These are phyloP conservation scores for Schizophyllum commune DNA, from an alignment of 1,284 basidiomycete species.

Conservation along the genomic window DNA sequence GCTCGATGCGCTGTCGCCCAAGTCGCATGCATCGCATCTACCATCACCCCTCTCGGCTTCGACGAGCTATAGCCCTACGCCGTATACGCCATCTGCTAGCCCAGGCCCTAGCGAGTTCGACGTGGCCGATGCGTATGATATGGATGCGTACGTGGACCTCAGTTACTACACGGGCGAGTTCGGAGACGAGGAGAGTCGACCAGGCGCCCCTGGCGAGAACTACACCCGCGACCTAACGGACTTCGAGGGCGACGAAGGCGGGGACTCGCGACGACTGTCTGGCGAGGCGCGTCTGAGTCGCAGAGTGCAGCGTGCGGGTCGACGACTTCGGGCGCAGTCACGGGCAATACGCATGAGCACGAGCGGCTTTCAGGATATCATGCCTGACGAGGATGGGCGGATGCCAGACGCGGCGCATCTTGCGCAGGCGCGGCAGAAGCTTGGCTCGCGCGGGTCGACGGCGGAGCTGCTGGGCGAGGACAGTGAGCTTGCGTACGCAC, in stretches of 20 bases:
- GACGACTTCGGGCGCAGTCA: slow-evolving; percentile 50
- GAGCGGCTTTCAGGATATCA: slow-evolving; percentile 1
- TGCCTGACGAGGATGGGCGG: neutral
- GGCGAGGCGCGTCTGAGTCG: slow-evolving; percentile 58
- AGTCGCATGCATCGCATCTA: neutral
- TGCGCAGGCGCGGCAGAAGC: neutral
- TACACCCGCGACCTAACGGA: slow-evolving; percentile 69
- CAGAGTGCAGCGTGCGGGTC: slow-evolving; percentile 62
- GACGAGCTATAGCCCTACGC: slow-evolving; percentile 26
- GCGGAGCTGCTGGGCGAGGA: neutral
- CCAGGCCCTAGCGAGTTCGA: slow-evolving; percentile 17
- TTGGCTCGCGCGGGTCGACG: neutral
- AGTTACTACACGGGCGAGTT: slow-evolving; percentile 36
- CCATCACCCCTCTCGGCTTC: neutral
- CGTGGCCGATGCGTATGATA: slow-evolving; percentile 12
- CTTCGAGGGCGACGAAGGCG: slow-evolving; percentile 62
- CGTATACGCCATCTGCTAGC: slow-evolving; percentile 37
- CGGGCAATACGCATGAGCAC: slow-evolving; percentile 24
- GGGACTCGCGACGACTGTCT: slow-evolving; percentile 47
- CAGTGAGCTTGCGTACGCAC: neutral
- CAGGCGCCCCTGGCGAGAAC: slow-evolving; percentile 37
- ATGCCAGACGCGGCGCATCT: slow-evolving; percentile 4
- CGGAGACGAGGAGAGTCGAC: slow-evolving; percentile 21
- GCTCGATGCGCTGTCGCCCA: neutral
- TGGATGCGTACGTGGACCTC: slow-evolving; percentile 34